Base-by-base conservation (phyloP, 805 yeast genomes). In the Teunomyces lycoperdinae region DNA sequence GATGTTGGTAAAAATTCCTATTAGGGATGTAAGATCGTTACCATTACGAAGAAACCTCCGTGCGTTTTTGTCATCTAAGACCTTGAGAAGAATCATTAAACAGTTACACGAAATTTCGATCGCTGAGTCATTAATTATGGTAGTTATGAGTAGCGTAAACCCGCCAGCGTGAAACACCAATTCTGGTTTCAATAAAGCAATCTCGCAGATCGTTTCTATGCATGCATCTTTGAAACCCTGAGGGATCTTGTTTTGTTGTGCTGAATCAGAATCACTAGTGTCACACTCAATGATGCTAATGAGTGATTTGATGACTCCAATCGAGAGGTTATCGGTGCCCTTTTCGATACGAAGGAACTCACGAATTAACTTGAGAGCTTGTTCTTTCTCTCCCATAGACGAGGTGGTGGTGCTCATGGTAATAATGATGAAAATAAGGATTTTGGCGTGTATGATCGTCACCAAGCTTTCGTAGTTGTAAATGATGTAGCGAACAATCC, bases 301-400 rank as follows among this genome's bases (percentile, higher is more conserved):
- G 2, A 92, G 56, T 0, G 91, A 81, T 41, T 86, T 77, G 2
- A 87, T 75, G 3, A 88, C 75, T 0, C 91, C 91, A 13, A 78
- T 71, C 0, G 84, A 75, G 13, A 87, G 58, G 54, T 74, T 77
- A 17, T 70, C 63, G 5, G 73, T 66, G 1, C 89, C 92, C 34
- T 61, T 63, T 11, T 69, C 60, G 2, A 81, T 68, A 34, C 77
- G 83, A 2, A 87, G 57, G 48, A 87, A 80, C 29, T 76, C 70
- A 27, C 97, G 73, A 0, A 89, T 67, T 24, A 89, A 68, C 56
- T 85, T 86, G 29, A 92, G 58, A 0, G 95, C 94, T 58, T 90
- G 89, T 42, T 82, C 84, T 50, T 90, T 77, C 57, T 91, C 96
- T 2, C 81, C 64, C 1, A 62, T 48, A 20, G 80, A 76, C 2